Base-by-base conservation (phyloP, 805 yeast species). In the Nakazawaea sp. region DNA sequence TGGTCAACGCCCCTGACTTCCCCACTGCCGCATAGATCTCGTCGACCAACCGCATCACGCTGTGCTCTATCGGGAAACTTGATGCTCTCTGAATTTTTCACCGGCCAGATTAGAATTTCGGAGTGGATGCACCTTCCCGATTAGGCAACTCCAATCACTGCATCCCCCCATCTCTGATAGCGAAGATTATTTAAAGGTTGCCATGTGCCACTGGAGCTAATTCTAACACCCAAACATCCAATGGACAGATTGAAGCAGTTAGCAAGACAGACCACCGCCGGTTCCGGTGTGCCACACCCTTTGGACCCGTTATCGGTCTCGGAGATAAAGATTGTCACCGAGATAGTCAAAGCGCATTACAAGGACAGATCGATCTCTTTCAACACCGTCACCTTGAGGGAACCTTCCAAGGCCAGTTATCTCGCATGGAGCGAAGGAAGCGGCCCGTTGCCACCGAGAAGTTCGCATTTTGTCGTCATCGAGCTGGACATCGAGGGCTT, bases 351-450 rank as follows among this genome's bases (percentile, higher is more conserved):
- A 48, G 52, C 54, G 19, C 52, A 66, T 36, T 69, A 62, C 46
- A 46, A 51, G 27, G 65, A 65, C 18, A 59, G 52, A 30, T n/a
- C 20, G 12, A 54, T 75, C 35, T 47, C 59, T 21, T 77, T 75
- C 62, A 78, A 76, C 56, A 72, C 79, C 27, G 61, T 77, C 43
- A 70, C 81, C 18, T 59, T 78, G 38, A 63, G 68, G 45, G 84
- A 77, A 53, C 83, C 83, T 35, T 58, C 68, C 43, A 78, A 77
- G 54, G 57, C 57, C 38, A 68, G 66, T 8, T 75, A 64, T 58
- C 66, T 70, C 42, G 62, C 60, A 30, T 77, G 82, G 82, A 71
- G 68, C 47, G 77, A 72, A 42, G 51, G 60, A 33, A 57, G 53
- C 41, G 74, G 75, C 15, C 62, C 72, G 6, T 35, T 57, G 10